A percentile compares a stretch with the other conserved stretches of the same genome.
These are phyloP conservation scores for Beta macrorhiza DNA, from an alignment of 179 eudicot species.

Conservation along the genomic window DNA sequence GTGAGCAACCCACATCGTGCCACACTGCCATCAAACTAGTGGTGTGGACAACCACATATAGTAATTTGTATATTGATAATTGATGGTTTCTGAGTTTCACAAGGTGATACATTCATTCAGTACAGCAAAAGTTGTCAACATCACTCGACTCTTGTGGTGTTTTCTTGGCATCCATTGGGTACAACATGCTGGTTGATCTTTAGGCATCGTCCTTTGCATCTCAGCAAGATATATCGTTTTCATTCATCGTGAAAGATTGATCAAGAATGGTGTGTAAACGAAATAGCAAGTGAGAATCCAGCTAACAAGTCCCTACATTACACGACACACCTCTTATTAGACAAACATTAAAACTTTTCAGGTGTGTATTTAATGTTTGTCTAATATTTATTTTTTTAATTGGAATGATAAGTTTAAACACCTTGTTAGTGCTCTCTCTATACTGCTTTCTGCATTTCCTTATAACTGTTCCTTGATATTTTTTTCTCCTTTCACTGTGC, in stretches of 20 bases:
- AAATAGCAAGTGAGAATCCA: constrained; percentile 87
- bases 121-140: background rate
- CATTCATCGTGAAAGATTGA: constrained; percentile 65
- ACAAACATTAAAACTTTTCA: too few species aligned
- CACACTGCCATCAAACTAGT: too few species aligned
- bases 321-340: background rate
- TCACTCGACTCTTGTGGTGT: background rate
- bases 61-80: background rate
- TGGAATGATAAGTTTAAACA: too few species aligned
- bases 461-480: too few species aligned
- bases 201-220: constrained; percentile 6
- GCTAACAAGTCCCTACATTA: constrained; percentile 69
- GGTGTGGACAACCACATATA: too few species aligned
- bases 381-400: too few species aligned
- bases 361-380: too few species aligned
- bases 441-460: too few species aligned
- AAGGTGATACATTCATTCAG: background rate
- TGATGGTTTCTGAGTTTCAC: background rate
- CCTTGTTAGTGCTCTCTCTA: too few species aligned
- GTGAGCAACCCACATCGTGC: too few species aligned
- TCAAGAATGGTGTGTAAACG: constrained; percentile 71
- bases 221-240: constrained; percentile 26
- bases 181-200: background rate
- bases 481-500: too few species aligned
- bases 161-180: background rate